Evolutionary conservation across 2,329 filamentous ascomycete species (phyloP).

Genomic region (Juglanconis sp.): DNA sequence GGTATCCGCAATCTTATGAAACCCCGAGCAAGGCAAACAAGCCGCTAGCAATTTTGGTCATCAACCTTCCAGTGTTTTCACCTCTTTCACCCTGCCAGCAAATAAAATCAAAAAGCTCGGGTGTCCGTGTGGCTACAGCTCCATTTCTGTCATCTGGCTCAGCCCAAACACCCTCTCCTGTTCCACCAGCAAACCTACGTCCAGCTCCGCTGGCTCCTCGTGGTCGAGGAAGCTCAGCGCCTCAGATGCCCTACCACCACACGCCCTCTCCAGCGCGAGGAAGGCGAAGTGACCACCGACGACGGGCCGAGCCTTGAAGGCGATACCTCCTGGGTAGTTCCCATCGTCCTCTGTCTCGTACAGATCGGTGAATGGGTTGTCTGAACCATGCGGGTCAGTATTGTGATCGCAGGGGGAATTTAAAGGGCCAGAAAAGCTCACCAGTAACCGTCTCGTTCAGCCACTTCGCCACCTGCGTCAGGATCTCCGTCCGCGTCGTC

Average conservation of each 20-base stretch:
- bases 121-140: not conserved
- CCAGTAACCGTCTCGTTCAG: conserved; percentile 75
- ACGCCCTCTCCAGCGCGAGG: conserved; percentile 76
- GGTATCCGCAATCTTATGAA: too few species aligned
- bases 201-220: conserved; percentile 27
- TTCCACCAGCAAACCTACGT: conserved; percentile 30
- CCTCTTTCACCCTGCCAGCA: not conserved
- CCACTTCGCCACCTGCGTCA: conserved; percentile 74
- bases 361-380: conserved; percentile 76
- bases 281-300: conserved; percentile 85
- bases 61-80: too few species aligned
- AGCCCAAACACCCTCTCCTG: conserved; percentile 21
- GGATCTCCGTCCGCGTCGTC: conserved; percentile 65
- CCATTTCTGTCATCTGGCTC: conserved; percentile 7
- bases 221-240: conserved; percentile 51
- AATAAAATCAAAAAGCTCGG: not conserved
- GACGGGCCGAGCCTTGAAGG: conserved; percentile 79
- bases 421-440: conserved; percentile 28
- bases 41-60: too few species aligned
- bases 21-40: too few species aligned
- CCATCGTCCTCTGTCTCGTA: conserved; percentile 78
- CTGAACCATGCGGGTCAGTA: conserved; percentile 32
- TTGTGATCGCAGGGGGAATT: not conserved
- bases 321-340: conserved; percentile 64
- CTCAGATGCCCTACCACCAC: conserved; percentile 63